phyloP scores from a whole-genome alignment of 2,329 filamentous ascomycete genomes.

The Diaporthe humulicola region DNA sequence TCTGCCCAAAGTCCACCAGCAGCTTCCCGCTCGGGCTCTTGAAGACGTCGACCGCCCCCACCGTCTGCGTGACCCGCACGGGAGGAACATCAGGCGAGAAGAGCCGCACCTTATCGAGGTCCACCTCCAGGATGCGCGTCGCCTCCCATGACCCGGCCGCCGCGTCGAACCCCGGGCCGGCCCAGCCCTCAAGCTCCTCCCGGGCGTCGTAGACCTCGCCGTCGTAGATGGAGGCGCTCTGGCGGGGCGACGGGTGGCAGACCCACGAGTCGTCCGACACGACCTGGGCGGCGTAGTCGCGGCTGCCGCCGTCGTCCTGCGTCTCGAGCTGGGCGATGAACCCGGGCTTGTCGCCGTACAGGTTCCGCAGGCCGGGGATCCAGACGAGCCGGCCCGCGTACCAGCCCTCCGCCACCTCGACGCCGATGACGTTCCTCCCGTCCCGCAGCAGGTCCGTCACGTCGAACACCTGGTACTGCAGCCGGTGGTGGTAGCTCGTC shows the following conservation, averaged over 20 bases:
- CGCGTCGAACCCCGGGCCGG: slow-evolving; percentile 1
- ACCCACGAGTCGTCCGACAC: slow-evolving; percentile 50
- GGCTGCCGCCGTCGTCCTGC: slow-evolving; percentile 39
- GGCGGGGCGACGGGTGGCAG: slow-evolving; percentile 41
- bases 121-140: slow-evolving; percentile 41
- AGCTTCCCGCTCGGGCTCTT: slow-evolving; percentile 54
- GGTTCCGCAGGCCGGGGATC: slow-evolving; percentile 45
- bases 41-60: slow-evolving; percentile 37
- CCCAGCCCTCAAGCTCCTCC: slow-evolving; percentile 43
- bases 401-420: slow-evolving; percentile 67
- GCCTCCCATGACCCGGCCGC: slow-evolving; percentile 4
- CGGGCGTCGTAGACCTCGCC: slow-evolving; percentile 50
- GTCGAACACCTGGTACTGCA: slow-evolving; percentile 59
- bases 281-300: slow-evolving; percentile 41
- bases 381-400: slow-evolving; percentile 57
- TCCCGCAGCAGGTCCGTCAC: slow-evolving; percentile 51
- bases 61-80: slow-evolving; percentile 46
- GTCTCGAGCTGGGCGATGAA: slow-evolving; percentile 49
- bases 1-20: slow-evolving; percentile 70
- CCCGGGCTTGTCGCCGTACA: slow-evolving; percentile 50
- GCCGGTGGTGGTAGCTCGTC: slow-evolving; percentile 58
- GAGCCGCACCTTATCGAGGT: slow-evolving; percentile 41
- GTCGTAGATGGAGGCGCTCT: slow-evolving; percentile 45
- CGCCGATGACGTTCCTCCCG: slow-evolving; percentile 56
- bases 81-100: slow-evolving; percentile 50